These are phyloP conservation scores for Novymonas esmeraldas DNA, from an alignment of 208 protist species.

Conservation along the genomic window DNA sequence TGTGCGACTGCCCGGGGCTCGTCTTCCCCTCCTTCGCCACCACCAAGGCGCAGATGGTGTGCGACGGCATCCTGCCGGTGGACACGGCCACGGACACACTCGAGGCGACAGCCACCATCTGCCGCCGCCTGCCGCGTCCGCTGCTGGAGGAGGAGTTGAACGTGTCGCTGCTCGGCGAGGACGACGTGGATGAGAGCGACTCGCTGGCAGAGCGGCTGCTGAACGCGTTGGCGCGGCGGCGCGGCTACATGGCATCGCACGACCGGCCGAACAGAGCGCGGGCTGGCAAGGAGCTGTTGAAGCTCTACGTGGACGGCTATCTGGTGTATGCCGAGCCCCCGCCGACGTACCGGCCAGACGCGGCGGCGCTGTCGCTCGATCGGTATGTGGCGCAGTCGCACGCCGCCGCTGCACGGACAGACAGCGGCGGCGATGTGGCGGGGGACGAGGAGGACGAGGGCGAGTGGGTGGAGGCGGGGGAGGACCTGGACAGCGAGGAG, in stretches of 20 bases:
- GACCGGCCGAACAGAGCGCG: slow-evolving; percentile 92
- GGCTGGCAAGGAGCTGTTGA: slow-evolving; percentile 95
- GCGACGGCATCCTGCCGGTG: slow-evolving; percentile 97
- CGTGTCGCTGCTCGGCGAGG: slow-evolving; percentile 56
- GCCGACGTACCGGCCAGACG: slow-evolving; percentile 53
- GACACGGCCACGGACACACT: slow-evolving; percentile 80
- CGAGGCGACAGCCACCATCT: slow-evolving; percentile 61
- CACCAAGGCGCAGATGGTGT: slow-evolving; percentile 96
- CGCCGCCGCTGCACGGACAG: slow-evolving; percentile 4
- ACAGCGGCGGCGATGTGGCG: slow-evolving; percentile 1
- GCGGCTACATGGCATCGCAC: slow-evolving; percentile 96
- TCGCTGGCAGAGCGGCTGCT: slow-evolving; percentile 78
- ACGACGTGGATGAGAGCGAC: slow-evolving; percentile 76
- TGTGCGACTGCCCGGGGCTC: slow-evolving; percentile 98
- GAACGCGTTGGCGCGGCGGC: slow-evolving; percentile 66
- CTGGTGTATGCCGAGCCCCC: slow-evolving; percentile 87
- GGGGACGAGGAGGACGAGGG: slow-evolving; percentile 21
- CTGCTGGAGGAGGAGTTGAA: slow-evolving; percentile 72
- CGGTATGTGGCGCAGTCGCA: slow-evolving; percentile 25
- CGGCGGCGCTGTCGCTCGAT: slow-evolving; percentile 32
- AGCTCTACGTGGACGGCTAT: slow-evolving; percentile 93
- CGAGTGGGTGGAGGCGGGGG: slow-evolving; percentile 42
- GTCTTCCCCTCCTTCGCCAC: slow-evolving; percentile 95
- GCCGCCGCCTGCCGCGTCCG: slow-evolving; percentile 52
- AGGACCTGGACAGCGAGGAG: slow-evolving; percentile 67